phyloP scores from a whole-genome alignment of 176 grass and related monocot species.

The Canna indica region DNA sequence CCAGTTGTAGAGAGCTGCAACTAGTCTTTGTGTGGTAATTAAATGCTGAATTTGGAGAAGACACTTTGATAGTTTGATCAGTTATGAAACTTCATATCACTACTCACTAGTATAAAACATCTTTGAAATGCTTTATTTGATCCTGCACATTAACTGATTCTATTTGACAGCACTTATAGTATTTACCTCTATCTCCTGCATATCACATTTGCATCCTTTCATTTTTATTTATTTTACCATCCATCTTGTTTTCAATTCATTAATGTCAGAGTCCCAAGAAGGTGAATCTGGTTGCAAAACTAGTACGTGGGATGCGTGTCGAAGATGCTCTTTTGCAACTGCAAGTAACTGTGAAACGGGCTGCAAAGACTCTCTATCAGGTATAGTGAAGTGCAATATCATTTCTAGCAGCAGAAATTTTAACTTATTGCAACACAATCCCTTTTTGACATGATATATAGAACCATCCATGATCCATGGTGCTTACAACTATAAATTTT shows the following conservation, averaged over 20 bases:
- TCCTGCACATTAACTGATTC: not conserved
- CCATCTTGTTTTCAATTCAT: not conserved
- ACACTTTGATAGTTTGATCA: no score
- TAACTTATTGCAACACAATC: not conserved
- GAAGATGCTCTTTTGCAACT: slow-evolving; percentile 84
- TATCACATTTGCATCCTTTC: not conserved
- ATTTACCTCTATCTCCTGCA: not conserved
- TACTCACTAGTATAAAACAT: no score
- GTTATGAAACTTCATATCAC: not conserved
- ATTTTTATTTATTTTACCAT: not conserved
- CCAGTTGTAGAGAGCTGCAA: no score
- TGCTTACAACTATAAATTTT: not conserved
- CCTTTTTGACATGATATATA: no score
- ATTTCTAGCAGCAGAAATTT: not conserved
- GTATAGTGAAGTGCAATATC: slow-evolving; percentile 13
- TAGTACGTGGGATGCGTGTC: slow-evolving; percentile 83
- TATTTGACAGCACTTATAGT: not conserved
- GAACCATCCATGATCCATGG: not conserved
- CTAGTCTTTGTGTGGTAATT: no score
- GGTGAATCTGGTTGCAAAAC: slow-evolving; percentile 71
- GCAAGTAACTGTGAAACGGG: slow-evolving; percentile 87
- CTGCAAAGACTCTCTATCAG: slow-evolving; percentile 82
- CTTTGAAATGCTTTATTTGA: no score
- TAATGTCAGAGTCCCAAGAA: slow-evolving; percentile 87
- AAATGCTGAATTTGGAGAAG: no score